Base-by-base conservation (phyloP, 306 rosid genomes). In the Trifolium fragiferum region DNA sequence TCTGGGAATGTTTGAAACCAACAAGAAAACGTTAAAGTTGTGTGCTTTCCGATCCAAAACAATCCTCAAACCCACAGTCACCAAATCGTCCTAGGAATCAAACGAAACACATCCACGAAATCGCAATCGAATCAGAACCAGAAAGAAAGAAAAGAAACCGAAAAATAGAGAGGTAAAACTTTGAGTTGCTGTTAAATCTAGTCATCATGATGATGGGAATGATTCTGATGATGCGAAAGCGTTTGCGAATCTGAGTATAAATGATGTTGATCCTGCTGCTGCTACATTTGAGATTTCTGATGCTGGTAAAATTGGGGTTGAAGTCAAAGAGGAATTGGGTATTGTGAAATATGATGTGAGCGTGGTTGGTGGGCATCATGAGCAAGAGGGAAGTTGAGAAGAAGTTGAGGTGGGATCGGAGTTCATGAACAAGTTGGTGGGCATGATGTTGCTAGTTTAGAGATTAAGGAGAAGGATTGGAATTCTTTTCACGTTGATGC, bases 381-480 rank as follows among this genome's bases (percentile, higher is more conserved):
- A 75, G 6, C 9, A 37, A 3, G 90, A 78, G 32, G 78, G 37
- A 6, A 59, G 66, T 70, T 38, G 86, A 75, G 64, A 77, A 37
- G 87, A 32, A 72, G 35, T 40, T 44, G 87, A 40, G 77, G 33
- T 21, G 37, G 87, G 78, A 81, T 78, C 81, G 0, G 83, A 88
- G 63, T 23, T 51, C 10, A 15, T 32, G 60, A 70, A 83, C 41
- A 71, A 76, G n/a, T n/a, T n/a, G n/a, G n/a, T n/a, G n/a, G n/a
- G n/a, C n/a, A n/a, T 51, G 85, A 51, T 37, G 76, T 73, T 15
- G 68, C 44, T 2, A 76, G 64, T 77, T 68, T 86, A 1, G 96
- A 76, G 67, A 69, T 93, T 23, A 93, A 88, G 85, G 89, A 77
- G 82, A 91, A 90, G 62, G 97, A 86, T 25, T 90, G 98, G 97